A percentile compares a stretch with the other conserved stretches of the same genome.
Conservation (phyloP, 2,329 filamentous ascomycete genomes). For the Lachnellula arida region DNA sequence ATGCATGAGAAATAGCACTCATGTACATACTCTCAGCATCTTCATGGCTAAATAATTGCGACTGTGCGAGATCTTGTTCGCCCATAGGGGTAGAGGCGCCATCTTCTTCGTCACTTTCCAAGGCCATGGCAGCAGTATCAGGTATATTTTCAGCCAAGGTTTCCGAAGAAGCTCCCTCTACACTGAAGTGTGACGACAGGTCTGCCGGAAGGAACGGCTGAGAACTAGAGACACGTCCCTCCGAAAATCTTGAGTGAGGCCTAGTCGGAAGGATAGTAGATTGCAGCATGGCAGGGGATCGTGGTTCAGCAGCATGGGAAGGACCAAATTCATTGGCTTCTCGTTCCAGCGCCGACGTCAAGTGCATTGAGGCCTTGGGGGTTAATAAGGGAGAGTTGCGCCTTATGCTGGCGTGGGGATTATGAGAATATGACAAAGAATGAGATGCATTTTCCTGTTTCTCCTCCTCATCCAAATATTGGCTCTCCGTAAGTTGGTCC, state of each 20-base stretch:
- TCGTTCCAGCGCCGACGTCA: conserved; percentile 29
- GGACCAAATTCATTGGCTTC: conserved; percentile 26
- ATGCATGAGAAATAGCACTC: conserved; percentile 58
- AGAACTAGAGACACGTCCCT: conserved; percentile 28
- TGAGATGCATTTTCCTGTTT: conserved; percentile 33
- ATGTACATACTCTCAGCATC: conserved; percentile 86
- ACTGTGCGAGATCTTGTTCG: conserved; percentile 53
- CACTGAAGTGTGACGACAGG: background rate
- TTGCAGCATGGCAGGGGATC: conserved; percentile 14
- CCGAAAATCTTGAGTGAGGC: conserved; percentile 22
- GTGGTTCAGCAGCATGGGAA: background rate
- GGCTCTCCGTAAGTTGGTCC: conserved; percentile 30
- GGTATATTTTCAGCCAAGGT: background rate
- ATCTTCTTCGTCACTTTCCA: conserved; percentile 14
- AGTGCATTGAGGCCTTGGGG: conserved; percentile 46
- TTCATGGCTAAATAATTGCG: conserved; percentile 70
- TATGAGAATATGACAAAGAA: conserved; percentile 4
- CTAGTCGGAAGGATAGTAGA: conserved; percentile 26
- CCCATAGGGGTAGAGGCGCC: conserved; percentile 15
- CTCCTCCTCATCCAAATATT: conserved; percentile 23
- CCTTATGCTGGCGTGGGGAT: conserved; percentile 25
- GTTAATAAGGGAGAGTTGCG: conserved; percentile 42
- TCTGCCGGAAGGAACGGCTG: conserved; percentile 21
- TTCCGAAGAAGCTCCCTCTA: background rate
- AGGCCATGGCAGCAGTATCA: background rate